Conservation (phyloP, 495 filamentous ascomycete species). For the Aspergillus nanangensis region DNA sequence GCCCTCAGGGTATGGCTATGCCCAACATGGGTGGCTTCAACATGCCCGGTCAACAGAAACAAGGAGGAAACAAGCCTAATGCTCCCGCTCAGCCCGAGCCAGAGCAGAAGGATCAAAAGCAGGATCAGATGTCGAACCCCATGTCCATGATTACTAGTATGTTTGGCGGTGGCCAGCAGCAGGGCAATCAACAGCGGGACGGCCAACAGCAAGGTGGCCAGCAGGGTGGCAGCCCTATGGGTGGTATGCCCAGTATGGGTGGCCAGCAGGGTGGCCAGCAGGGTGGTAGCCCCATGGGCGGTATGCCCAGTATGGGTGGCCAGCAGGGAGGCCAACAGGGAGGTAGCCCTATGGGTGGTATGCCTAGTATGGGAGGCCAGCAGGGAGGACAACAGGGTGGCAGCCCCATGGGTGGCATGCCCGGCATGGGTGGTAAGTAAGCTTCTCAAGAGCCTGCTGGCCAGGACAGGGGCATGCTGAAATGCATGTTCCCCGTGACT, state of each 20-base stretch:
- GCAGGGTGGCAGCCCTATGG: background rate
- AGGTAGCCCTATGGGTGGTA: too few relatives aligned
- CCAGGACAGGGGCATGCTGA: background rate
- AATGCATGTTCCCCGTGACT: background rate
- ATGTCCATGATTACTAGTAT: too few relatives aligned
- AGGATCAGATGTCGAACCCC: too few relatives aligned
- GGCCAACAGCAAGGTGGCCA: background rate
- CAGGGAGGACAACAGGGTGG: background rate
- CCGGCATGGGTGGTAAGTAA: background rate
- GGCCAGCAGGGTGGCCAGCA: background rate
- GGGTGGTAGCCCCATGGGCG: background rate
- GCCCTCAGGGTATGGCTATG: too few relatives aligned
- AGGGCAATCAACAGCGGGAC: too few relatives aligned
- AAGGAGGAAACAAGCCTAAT: too few relatives aligned
- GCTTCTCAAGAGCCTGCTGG: too few relatives aligned
- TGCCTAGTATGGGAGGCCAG: background rate
- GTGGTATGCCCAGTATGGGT: background rate
- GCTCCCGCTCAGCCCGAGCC: too few relatives aligned
- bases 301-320: background rate
- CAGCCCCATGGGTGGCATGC: background rate
- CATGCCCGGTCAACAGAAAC: too few relatives aligned
- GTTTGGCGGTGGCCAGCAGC: too few relatives aligned
- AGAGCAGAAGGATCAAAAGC: too few relatives aligned
- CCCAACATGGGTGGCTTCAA: too few relatives aligned
- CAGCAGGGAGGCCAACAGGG: background rate